phyloP scores from a whole-genome alignment of 1,139 yeast genomes.

The Diutina scorzettiae region DNA sequence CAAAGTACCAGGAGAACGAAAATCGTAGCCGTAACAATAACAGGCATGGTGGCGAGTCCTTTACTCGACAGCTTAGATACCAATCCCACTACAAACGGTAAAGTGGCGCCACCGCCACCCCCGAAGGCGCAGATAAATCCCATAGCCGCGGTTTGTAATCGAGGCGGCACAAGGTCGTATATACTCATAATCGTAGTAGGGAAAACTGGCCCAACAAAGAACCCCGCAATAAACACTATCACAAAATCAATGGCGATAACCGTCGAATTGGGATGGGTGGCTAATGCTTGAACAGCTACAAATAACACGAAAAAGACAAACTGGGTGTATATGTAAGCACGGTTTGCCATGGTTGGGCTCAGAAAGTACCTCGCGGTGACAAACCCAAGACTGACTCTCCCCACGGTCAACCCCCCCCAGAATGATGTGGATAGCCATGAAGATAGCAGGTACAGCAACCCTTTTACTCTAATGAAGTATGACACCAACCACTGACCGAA shows the following conservation, averaged over 20 bases:
- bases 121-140: constrained; percentile 74
- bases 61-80: constrained; percentile 10
- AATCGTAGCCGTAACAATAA: not conserved
- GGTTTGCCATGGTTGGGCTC: constrained; percentile 36
- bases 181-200: constrained; percentile 65
- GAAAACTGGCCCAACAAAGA: constrained; percentile 69
- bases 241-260: constrained; percentile 17
- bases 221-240: constrained; percentile 45
- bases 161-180: constrained; percentile 48
- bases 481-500: constrained; percentile 62
- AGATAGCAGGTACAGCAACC: constrained; percentile 30
- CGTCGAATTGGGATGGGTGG: not conserved
- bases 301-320: constrained; percentile 14
- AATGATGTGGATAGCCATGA: constrained; percentile 52
- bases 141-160: constrained; percentile 53
- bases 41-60: constrained; percentile 3
- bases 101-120: constrained; percentile 62
- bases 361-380: constrained; percentile 40
- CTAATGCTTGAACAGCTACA: constrained; percentile 13
- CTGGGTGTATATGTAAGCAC: constrained; percentile 23
- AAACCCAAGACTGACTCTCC: constrained; percentile 49
- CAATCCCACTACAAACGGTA: constrained; percentile 54
- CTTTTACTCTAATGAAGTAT: constrained; percentile 39
- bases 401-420: constrained; percentile 56
- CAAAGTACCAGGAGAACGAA: not conserved